Conservation (phyloP, 768 basidiomycete genomes). For the Cystobasidium ongulense region DNA sequence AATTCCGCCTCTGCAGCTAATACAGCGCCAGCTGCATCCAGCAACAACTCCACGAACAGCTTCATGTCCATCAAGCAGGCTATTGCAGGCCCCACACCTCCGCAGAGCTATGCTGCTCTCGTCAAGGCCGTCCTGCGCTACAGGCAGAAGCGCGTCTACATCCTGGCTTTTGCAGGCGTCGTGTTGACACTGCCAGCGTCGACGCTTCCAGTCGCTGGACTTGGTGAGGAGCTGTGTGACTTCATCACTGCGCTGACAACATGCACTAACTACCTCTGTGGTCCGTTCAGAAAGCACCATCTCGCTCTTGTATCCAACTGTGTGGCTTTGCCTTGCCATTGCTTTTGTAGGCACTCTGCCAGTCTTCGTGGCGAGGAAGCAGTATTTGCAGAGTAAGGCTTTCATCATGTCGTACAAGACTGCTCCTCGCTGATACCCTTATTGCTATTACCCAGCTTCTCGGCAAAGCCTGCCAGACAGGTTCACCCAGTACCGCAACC, state of each 20-base stretch:
- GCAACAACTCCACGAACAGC: neutral
- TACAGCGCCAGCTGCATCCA: neutral
- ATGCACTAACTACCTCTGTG: neutral
- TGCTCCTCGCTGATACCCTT: neutral
- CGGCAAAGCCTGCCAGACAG: neutral
- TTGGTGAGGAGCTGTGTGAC: neutral
- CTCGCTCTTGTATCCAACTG: constrained; percentile 12
- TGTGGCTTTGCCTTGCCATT: constrained; percentile 14
- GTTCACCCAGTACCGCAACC: constrained; percentile 7
- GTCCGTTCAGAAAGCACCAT: constrained; percentile 3
- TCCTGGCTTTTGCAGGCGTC: constrained; percentile 14
- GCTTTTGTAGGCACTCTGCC: constrained; percentile 14
- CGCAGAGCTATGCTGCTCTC: constrained; percentile 23
- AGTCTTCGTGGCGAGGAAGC: constrained; percentile 22
- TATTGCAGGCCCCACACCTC: constrained; percentile 28
- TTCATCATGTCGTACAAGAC: neutral
- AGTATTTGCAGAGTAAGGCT: neutral
- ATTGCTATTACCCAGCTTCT: neutral
- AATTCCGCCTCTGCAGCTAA: neutral
- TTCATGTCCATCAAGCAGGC: constrained; percentile 25
- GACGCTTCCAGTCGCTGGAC: constrained; percentile 15
- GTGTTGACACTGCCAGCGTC: neutral
- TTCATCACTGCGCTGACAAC: neutral
- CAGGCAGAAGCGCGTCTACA: constrained; percentile 27
- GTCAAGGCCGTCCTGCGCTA: constrained; percentile 27